A percentile compares a stretch with the other conserved stretches of the same genome.
These are phyloP conservation scores for Diplodia corticola DNA, from an alignment of 2,329 filamentous ascomycete genomes.

Conservation along the genomic window DNA sequence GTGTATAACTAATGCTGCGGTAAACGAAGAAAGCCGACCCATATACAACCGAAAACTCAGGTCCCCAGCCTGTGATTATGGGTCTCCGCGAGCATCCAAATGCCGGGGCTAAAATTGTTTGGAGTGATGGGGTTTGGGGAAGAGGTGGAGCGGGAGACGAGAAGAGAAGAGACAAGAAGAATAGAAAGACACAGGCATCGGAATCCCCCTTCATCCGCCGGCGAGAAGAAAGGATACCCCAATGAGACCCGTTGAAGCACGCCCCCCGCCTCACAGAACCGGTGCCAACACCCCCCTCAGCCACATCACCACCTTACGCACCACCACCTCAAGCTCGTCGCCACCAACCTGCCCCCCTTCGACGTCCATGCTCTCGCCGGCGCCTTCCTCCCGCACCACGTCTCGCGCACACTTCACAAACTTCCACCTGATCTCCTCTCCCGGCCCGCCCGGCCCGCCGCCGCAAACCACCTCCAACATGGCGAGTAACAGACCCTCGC, in stretches of 20 bases:
- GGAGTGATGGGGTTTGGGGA: not conserved
- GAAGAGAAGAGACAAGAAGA: not conserved
- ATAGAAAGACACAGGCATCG: not conserved
- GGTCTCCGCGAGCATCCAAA: not conserved
- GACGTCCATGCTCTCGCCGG: slow-evolving; percentile 28
- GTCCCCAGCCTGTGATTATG: not conserved
- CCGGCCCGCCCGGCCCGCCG: slow-evolving; percentile 22
- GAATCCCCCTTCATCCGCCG: too few relatives aligned
- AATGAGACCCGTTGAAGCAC: not conserved
- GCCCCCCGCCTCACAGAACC: not conserved
- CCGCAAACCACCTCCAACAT: slow-evolving; percentile 3
- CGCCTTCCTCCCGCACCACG: slow-evolving; percentile 24
- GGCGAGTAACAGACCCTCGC: not conserved
- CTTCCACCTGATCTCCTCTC: slow-evolving; percentile 29
- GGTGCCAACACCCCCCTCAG: slow-evolving; percentile 4
- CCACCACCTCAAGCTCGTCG: not conserved
- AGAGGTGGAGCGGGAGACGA: not conserved
- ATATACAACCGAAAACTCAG: slow-evolving; percentile 1
- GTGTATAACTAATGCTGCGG: not conserved
- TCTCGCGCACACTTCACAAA: slow-evolving; percentile 35
- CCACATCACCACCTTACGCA: slow-evolving; percentile 4
- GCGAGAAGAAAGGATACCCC: not conserved
- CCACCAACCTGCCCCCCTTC: not conserved
- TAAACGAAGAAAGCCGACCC: not conserved
- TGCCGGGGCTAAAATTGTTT: not conserved